phyloP scores from a whole-genome alignment of 345 rosid species.

The Theobroma cacao region DNA sequence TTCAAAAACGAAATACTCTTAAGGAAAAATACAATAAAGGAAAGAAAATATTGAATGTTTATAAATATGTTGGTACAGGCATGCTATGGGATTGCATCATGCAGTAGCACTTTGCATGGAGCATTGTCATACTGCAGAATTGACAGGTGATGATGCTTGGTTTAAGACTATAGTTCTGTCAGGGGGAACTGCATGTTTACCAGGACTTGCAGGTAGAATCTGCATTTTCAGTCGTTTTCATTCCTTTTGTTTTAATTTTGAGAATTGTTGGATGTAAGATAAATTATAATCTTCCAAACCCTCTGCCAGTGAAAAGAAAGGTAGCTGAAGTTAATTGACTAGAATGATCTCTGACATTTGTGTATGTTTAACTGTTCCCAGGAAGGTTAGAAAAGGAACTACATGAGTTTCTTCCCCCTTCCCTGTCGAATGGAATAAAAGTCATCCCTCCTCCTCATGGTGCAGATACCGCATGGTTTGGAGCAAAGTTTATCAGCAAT shows the following conservation, averaged over 20 bases:
- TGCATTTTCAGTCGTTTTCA: background rate
- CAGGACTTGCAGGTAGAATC: conserved; percentile 72
- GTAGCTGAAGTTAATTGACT: background rate
- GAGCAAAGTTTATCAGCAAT: conserved; percentile 79
- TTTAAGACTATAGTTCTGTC: conserved; percentile 83
- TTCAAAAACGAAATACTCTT: background rate
- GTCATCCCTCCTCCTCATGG: conserved; percentile 72
- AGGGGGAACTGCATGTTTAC: conserved; percentile 82
- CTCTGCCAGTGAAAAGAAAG: background rate
- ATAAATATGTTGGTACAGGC: conserved; percentile 37
- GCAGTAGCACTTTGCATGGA: conserved; percentile 94
- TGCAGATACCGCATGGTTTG: conserved; percentile 84
- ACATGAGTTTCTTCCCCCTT: conserved; percentile 48
- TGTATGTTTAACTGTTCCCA: conserved; percentile 28
- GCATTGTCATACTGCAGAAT: conserved; percentile 73
- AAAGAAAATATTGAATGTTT: background rate
- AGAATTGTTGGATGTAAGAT: background rate
- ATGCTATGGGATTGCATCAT: conserved; percentile 81
- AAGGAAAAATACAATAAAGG: no score
- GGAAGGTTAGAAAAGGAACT: conserved; percentile 88
- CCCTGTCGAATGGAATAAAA: conserved; percentile 54
- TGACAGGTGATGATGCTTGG: conserved; percentile 70
- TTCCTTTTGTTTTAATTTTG: background rate
- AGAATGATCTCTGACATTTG: background rate
- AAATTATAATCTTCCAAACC: no score